Conservation (phyloP, 768 basidiomycete species). For the Lactifluus subvellereus region DNA sequence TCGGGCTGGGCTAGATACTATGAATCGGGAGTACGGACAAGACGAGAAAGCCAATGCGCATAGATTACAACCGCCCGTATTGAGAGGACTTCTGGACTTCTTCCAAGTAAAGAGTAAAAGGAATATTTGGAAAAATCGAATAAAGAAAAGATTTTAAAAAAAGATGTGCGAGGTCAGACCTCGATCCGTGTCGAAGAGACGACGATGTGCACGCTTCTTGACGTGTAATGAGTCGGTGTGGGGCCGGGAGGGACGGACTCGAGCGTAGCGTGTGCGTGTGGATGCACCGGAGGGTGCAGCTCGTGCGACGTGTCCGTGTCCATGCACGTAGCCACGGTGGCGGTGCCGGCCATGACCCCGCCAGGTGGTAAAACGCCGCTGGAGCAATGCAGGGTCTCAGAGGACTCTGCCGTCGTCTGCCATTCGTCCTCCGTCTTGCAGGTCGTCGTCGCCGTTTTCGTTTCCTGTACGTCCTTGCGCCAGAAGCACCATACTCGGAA, state of each 20-base stretch:
- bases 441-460: background rate
- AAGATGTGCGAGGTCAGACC: background rate
- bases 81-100: background rate
- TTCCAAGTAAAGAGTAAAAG: background rate
- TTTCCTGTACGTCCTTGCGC: background rate
- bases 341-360: no score
- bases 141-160: background rate
- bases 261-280: no score
- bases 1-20: background rate
- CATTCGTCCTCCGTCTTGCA: background rate
- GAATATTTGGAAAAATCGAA: background rate
- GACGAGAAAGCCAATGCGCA: background rate
- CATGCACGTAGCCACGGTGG: background rate
- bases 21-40: background rate
- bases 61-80: background rate
- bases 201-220: background rate
- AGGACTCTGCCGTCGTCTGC: background rate
- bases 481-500: slow-evolving; percentile 12
- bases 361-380: no score
- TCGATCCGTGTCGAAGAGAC: background rate
- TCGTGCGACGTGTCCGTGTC: background rate
- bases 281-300: background rate
- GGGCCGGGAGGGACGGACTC: no score
- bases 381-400: background rate
- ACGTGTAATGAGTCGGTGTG: background rate